phyloP scores from a whole-genome alignment of 495 filamentous ascomycete species.

The Daldinia concentrica region DNA sequence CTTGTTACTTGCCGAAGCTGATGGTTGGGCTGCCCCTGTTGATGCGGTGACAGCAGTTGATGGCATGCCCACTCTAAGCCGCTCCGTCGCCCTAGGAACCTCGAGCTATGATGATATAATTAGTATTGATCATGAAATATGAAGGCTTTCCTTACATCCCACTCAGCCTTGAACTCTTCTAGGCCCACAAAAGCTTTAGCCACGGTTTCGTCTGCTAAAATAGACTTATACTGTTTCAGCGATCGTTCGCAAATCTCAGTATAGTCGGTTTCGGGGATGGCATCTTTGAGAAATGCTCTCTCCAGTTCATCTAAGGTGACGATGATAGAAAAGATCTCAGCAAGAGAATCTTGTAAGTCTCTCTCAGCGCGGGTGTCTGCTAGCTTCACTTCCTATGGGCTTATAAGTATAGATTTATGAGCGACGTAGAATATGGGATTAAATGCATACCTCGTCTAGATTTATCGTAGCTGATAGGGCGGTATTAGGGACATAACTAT shows the following conservation, averaged over 20 bases:
- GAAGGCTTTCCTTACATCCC: constrained; percentile 72
- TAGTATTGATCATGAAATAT: background rate
- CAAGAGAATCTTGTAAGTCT: constrained; percentile 93
- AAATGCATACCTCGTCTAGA: constrained; percentile 77
- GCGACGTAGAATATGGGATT: background rate
- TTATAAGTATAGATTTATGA: constrained; percentile 7
- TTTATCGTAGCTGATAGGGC: constrained; percentile 86
- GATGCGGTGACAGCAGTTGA: constrained; percentile 68
- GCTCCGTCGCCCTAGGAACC: constrained; percentile 91
- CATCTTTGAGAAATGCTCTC: constrained; percentile 96
- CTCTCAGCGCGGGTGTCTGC: constrained; percentile 83
- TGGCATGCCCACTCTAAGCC: constrained; percentile 86
- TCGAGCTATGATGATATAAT: constrained; percentile 71
- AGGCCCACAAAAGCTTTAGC: constrained; percentile 82
- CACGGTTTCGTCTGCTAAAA: constrained; percentile 86
- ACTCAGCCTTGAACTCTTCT: constrained; percentile 92
- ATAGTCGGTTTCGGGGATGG: constrained; percentile 89
- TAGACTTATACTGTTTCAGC: constrained; percentile 96
- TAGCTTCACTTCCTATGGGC: constrained; percentile 85
- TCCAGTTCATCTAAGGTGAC: constrained; percentile 94
- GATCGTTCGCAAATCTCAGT: constrained; percentile 93
- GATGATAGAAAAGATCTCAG: constrained; percentile 97
- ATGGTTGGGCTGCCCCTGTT: constrained; percentile 54
- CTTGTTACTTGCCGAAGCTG: constrained; percentile 62
- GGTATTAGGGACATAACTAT: constrained; percentile 86